phyloP scores from a whole-genome alignment of 768 basidiomycete genomes.

The Russula compacta region DNA sequence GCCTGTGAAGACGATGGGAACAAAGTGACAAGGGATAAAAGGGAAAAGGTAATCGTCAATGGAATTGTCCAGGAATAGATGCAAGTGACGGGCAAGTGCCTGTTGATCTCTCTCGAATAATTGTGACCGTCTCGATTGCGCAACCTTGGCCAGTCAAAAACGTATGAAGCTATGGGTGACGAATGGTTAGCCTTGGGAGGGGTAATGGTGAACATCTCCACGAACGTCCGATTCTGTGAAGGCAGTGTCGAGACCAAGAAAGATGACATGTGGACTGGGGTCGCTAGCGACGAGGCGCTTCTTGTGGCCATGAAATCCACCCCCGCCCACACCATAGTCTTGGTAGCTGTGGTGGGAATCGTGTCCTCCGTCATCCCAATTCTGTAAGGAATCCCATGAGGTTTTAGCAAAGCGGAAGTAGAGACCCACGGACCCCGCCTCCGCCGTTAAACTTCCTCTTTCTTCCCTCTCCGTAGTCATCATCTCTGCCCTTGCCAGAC shows the following conservation, averaged over 20 bases:
- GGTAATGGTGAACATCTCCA: slow-evolving; percentile 30
- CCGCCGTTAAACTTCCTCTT: slow-evolving; percentile 73
- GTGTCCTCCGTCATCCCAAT: slow-evolving; percentile 40
- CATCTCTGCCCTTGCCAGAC: slow-evolving; percentile 51
- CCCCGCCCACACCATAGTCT: slow-evolving; percentile 20
- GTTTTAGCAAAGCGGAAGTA: not conserved
- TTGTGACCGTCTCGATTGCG: slow-evolving; percentile 80
- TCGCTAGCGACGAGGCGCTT: slow-evolving; percentile 78
- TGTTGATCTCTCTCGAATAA: slow-evolving; percentile 94
- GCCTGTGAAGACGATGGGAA: slow-evolving; percentile 39
- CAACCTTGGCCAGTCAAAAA: slow-evolving; percentile 66
- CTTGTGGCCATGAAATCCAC: slow-evolving; percentile 35
- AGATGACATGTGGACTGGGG: slow-evolving; percentile 89
- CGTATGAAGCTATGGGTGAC: slow-evolving; percentile 57
- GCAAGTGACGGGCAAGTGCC: slow-evolving; percentile 85
- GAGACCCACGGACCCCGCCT: slow-evolving; percentile 49
- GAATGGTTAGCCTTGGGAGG: slow-evolving; percentile 22
- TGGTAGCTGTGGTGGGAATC: slow-evolving; percentile 29
- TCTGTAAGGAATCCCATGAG: slow-evolving; percentile 25
- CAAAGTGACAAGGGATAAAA: slow-evolving; percentile 4
- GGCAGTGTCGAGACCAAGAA: slow-evolving; percentile 87
- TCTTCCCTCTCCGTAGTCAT: slow-evolving; percentile 66
- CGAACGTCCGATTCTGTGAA: slow-evolving; percentile 90
- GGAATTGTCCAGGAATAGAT: slow-evolving; percentile 44
- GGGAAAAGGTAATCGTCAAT: slow-evolving; percentile 53